phyloP scores from a whole-genome alignment of 2,329 filamentous ascomycete species.

The Onygenales sp. region DNA sequence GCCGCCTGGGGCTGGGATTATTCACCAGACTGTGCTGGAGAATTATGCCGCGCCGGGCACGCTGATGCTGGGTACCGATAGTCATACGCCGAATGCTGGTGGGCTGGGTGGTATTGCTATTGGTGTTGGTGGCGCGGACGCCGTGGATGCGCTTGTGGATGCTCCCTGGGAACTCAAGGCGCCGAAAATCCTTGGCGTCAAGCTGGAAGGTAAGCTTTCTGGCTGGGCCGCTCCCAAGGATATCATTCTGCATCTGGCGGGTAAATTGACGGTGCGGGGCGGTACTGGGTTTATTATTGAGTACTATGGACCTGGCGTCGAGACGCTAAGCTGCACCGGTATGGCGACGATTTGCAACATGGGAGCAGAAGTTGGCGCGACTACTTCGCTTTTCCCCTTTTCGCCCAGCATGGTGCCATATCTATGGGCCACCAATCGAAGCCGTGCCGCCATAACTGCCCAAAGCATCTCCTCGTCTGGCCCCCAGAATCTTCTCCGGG shows the following conservation, averaged over 20 bases:
- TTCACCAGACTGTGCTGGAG: conserved; percentile 95
- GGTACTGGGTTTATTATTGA: conserved; percentile 93
- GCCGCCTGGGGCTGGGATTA: conserved; percentile 88
- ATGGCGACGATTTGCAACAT: conserved; percentile 91
- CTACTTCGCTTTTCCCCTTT: conserved; percentile 90
- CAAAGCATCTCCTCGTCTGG: conserved; percentile 50
- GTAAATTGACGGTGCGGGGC: conserved; percentile 81
- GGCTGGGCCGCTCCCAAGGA: conserved; percentile 96
- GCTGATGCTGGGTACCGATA: conserved; percentile 98
- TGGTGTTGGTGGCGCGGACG: conserved; percentile 92
- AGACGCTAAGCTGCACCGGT: conserved; percentile 81
- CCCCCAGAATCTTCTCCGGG: conserved; percentile 58
- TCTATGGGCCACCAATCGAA: conserved; percentile 71
- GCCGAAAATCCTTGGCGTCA: conserved; percentile 78
- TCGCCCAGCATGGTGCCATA: conserved; percentile 76
- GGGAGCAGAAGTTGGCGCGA: conserved; percentile 85
- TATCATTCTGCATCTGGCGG: conserved; percentile 81
- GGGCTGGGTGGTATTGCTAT: conserved; percentile 90
- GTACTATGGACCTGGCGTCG: conserved; percentile 82
- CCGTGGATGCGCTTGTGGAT: conserved; percentile 91
- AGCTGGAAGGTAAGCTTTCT: conserved; percentile 70
- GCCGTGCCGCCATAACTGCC: conserved; percentile 59
- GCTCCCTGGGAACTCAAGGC: conserved; percentile 97
- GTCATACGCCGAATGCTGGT: conserved; percentile 94
- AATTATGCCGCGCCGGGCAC: conserved; percentile 95